Percentiles rank a stretch among this genome's conserved stretches.
phyloP scores from a whole-genome alignment of 2,329 filamentous ascomycete species.

The Pleomassaria siparia region DNA sequence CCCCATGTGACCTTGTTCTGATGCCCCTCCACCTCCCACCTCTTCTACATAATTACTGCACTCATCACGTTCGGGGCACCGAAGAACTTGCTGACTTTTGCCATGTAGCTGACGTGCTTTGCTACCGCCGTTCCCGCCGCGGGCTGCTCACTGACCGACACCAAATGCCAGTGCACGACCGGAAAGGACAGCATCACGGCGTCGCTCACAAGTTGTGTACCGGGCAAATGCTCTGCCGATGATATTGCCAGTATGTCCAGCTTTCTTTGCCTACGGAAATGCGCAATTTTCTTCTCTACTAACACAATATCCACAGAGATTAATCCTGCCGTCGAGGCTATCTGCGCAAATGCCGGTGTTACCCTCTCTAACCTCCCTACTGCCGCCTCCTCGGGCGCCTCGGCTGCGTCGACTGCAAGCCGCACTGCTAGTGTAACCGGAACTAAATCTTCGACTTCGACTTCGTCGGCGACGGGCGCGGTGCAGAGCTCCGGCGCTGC shows the following conservation, averaged over 20 bases:
- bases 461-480: not conserved
- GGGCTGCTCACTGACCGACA: slow-evolving; percentile 51
- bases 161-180: slow-evolving; percentile 55
- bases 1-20: no score
- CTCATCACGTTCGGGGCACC: no score
- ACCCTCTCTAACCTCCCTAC: slow-evolving; percentile 26
- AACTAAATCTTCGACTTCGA: no score
- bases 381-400: slow-evolving; percentile 5
- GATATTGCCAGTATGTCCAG: slow-evolving; percentile 44
- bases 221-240: slow-evolving; percentile 36
- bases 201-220: slow-evolving; percentile 46
- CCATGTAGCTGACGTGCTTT: slow-evolving; percentile 45
- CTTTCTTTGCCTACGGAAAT: not conserved
- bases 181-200: slow-evolving; percentile 38
- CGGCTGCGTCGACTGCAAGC: slow-evolving; percentile 3
- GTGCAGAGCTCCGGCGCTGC: slow-evolving; percentile 18
- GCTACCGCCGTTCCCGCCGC: slow-evolving; percentile 49
- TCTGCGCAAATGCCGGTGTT: slow-evolving; percentile 34
- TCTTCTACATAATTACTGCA: no score
- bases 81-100: not conserved
- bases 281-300: not conserved
- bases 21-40: no score
- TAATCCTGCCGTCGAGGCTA: slow-evolving; percentile 22
- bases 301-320: slow-evolving; percentile 17
- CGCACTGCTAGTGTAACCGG: not conserved